Evolutionary conservation across 805 yeast genomes (phyloP), one percentile per base, ranked within the genome.

Genomic region (Vanderwaltozyma yarrowii): DNA sequence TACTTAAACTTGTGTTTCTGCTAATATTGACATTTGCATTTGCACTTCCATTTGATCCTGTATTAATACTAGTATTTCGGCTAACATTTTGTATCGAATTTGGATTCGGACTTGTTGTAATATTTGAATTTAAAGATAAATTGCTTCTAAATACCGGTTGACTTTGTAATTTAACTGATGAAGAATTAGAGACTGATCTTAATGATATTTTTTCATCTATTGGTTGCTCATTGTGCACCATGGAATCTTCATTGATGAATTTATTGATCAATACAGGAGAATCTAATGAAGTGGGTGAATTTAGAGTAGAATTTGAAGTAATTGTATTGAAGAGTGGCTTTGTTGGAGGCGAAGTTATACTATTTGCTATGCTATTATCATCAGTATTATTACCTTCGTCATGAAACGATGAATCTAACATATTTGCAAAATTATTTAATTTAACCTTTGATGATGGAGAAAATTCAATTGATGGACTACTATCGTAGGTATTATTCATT

Each of bases 381-480:
- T 19, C 18, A 14, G 9, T 2, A 13, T 24, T n/a, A n/a, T n/a
- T n/a, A n/a, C n/a, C n/a, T n/a, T n/a, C 30, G 8, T 18, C 33
- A 17, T 35, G 35, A 36, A 56, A 58, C 2, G 56, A 45, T 20
- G 46, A 39, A 26, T 52, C 51, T 17, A 58, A 28, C 37, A 54
- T 41, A 25, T 54, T 51, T 2, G 56, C 46, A 36, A 55, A 55
- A 26, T 41, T 51, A 32, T 42, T 47, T 27, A 56, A 31, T 19
- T 52, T 52, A 9, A 45, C 54, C 27, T 50, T 54, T 1, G 60
- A 53, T 11, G 49, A 41, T 6, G 61, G 60, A 3, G 62, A 56
- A 40, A 55, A 52, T 10, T 52, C 54, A 20, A 35, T 25, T 33
- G 44, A 11, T 27, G 21, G 20, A 30, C 17, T 9, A 16, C 12